Percentiles rank a stretch among this genome's conserved stretches.
Conservation (phyloP, 345 rosid species). For the Hibiscus mutabilis region DNA sequence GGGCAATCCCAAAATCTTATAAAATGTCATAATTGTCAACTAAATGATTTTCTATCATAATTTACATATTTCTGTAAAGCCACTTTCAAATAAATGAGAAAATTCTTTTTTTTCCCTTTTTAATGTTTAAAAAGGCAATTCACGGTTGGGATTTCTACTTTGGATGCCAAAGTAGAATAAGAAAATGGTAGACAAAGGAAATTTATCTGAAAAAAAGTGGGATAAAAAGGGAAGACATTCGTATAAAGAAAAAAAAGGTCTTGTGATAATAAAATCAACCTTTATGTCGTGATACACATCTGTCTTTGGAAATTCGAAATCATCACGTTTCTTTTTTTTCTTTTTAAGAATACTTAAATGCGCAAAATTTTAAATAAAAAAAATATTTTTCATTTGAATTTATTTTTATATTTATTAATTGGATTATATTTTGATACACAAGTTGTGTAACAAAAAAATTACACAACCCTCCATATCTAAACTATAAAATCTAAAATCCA, state of each 20-base stretch:
- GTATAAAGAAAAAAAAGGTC: background rate
- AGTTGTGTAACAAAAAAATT: too few species aligned
- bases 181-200: constrained; percentile 10
- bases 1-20: background rate
- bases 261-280: background rate
- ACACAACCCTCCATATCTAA: too few species aligned
- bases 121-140: background rate
- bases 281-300: background rate
- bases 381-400: too few species aligned
- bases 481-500: too few species aligned
- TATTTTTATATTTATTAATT: too few species aligned
- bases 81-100: background rate
- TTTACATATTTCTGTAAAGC: background rate
- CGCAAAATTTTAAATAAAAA: too few species aligned
- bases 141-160: background rate
- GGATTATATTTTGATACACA: too few species aligned
- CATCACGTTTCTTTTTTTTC: background rate
- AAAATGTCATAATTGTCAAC: background rate
- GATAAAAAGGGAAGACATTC: background rate
- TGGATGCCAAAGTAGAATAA: background rate
- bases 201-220: background rate
- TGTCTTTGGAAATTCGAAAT: background rate
- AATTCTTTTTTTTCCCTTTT: background rate
- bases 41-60: background rate
- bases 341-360: background rate